A percentile compares a stretch with the other conserved stretches of the same genome.
Evolutionary conservation across 305 asterid species (phyloP).

Genomic region (Fraxinus latifolia): DNA sequence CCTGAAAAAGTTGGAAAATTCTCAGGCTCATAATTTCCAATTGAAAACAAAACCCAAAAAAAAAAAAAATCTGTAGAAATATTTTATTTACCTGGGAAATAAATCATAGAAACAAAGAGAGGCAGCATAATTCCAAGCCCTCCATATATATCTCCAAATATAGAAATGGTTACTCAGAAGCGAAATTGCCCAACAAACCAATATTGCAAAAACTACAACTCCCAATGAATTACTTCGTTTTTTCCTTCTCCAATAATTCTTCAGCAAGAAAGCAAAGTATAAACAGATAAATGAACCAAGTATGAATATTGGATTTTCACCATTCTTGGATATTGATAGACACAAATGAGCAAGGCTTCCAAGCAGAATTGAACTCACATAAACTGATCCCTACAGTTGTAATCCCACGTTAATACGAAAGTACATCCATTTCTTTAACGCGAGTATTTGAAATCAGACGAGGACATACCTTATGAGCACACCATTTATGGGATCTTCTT

Average conservation of each 20-base stretch:
- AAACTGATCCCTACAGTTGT: background rate
- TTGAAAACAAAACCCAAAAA: background rate
- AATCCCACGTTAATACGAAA: background rate
- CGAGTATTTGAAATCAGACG: background rate
- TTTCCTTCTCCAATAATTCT: background rate
- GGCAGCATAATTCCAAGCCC: background rate
- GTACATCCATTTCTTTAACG: background rate
- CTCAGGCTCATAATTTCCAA: background rate
- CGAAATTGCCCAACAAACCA: background rate
- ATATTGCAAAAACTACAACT: background rate
- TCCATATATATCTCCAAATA: background rate
- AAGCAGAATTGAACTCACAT: background rate
- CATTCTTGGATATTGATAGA: background rate
- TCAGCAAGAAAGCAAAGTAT: background rate
- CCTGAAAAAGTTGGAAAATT: background rate
- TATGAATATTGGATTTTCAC: background rate
- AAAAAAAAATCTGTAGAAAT: background rate
- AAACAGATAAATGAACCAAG: background rate
- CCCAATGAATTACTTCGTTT: background rate
- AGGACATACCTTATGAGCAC: background rate
- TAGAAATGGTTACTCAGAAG: background rate
- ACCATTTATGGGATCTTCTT: background rate
- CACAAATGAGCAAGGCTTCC: background rate
- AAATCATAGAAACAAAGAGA: background rate
- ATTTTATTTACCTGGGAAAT: background rate